Base-by-base conservation (phyloP, 768 basidiomycete genomes). In the Pleurotus cornucopiae region DNA sequence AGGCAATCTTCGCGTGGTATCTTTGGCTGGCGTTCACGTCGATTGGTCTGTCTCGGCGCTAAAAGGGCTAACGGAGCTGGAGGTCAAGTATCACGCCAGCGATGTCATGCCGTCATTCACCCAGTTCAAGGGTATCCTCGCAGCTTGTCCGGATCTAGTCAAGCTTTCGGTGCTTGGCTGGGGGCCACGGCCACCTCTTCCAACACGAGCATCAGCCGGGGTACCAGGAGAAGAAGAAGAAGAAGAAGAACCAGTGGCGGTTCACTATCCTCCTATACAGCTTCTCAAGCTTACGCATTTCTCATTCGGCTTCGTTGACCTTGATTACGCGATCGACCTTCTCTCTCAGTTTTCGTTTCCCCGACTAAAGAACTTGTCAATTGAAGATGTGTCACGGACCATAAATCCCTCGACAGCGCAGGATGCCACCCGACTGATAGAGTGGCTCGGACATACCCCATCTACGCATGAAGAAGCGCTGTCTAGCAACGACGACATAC, bases 11-110 rank as follows among this genome's bases (percentile, higher is more conserved):
- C 70, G 69, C 3, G 63, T 71, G 13, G 68, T 85, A 5, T 70
- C 75, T 1, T 68, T 86, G 5, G 74, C 77, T 2, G 84, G 84
- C 0, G 83, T 84, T 14, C 84, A 85, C 60, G 64, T 85, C 49
- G 74, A 83, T 53, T 86, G 84, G 84, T 45, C 66, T 1, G 61
- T 54, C 9, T 73, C 74, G 5, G 62, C 71, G 9, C 66, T 84
- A 49, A 62, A 60, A 5, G 72, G 74, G 56, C 75, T 86, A 13
- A 69, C 69, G 16, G 70, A 67, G 23, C 68, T 85, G 37, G 78
- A 82, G 59, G 68, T 85, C 61, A 81, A 75, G 59, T 86, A 81
- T 60, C 81, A 83, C 14, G 76, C 84, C 1, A 70, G 62, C 39
- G 78, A 83, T 40, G 80, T 85, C n/a, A 76, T 78, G 70, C 84